phyloP scores from a whole-genome alignment of 768 basidiomycete species.

The Mycena latifolia region DNA sequence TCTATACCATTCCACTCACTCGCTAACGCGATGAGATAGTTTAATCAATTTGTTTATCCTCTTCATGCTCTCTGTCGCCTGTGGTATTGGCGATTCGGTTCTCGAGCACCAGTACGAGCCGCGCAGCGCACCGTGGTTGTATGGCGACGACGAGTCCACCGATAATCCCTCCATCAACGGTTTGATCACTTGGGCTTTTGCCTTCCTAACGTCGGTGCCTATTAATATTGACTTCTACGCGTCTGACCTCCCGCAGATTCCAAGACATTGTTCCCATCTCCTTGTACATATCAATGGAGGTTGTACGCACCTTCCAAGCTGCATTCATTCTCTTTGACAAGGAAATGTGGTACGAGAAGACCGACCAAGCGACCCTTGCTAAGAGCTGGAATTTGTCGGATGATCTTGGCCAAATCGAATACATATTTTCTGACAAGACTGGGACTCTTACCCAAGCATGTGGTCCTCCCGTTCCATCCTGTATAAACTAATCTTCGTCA shows the following conservation, averaged over 20 bases:
- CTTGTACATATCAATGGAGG: conserved; percentile 97
- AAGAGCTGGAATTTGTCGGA: conserved; percentile 96
- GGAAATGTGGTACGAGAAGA: conserved; percentile 87
- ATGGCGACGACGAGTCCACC: conserved; percentile 65
- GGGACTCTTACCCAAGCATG: conserved; percentile 91
- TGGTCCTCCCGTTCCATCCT: too few relatives aligned
- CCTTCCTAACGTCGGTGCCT: conserved; percentile 86
- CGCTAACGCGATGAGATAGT: too few relatives aligned
- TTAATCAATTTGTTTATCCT: conserved; percentile 87
- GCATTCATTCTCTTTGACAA: conserved; percentile 96
- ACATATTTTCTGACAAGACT: conserved; percentile 99
- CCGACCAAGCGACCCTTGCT: conserved; percentile 81
- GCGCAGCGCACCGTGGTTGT: conserved; percentile 85
- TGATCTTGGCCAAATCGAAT: conserved; percentile 97
- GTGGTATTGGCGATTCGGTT: conserved; percentile 87
- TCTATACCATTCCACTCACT: conserved; percentile 13
- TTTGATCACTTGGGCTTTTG: conserved; percentile 86
- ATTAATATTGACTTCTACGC: not conserved
- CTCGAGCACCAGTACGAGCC: conserved; percentile 79
- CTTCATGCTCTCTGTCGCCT: conserved; percentile 84
- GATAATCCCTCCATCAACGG: conserved; percentile 95
- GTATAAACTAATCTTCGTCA: too few relatives aligned
- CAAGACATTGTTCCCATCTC: conserved; percentile 99
- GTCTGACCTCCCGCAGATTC: conserved; percentile 61
- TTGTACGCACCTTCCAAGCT: conserved; percentile 90